Percentiles rank a stretch among this genome's conserved stretches.
Conservation (phyloP, 2,329 filamentous ascomycete genomes). For the Canariomyces notabilis region DNA sequence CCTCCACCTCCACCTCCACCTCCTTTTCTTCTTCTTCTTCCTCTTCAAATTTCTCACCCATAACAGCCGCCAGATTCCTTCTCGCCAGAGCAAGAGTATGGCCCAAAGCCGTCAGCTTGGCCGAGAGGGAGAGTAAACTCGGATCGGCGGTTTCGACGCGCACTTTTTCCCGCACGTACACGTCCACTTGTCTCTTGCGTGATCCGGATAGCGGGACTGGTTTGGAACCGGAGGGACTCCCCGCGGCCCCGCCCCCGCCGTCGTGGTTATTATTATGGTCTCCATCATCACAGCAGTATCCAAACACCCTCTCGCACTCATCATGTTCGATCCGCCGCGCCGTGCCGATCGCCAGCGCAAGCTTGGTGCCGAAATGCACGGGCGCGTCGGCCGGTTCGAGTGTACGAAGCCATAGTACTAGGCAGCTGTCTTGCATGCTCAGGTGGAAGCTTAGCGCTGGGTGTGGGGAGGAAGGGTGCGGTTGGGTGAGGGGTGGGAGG, state of each 20-base stretch:
- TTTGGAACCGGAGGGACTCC: not conserved
- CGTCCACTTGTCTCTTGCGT: constrained; percentile 46
- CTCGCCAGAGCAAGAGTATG: constrained; percentile 66
- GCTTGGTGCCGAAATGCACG: constrained; percentile 59
- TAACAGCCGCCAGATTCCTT: constrained; percentile 69
- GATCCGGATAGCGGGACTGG: constrained; percentile 11
- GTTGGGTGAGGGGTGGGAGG: constrained; percentile 29
- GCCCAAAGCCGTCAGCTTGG: constrained; percentile 75
- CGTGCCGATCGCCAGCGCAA: constrained; percentile 64
- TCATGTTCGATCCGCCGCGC: constrained; percentile 64
- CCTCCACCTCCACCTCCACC: constrained; percentile 2
- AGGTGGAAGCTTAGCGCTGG: constrained; percentile 69
- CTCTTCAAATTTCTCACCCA: constrained; percentile 50
- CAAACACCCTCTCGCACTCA: constrained; percentile 74
- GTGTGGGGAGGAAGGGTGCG: not conserved
- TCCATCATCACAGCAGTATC: constrained; percentile 42
- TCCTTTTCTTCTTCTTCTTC: not conserved
- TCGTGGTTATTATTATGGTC: constrained; percentile 1
- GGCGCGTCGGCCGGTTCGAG: constrained; percentile 63
- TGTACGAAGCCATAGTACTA: constrained; percentile 65
- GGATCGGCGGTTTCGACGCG: constrained; percentile 86
- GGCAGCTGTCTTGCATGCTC: constrained; percentile 61
- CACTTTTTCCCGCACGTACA: constrained; percentile 85
- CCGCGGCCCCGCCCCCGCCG: not conserved
- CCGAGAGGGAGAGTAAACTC: constrained; percentile 73